These are phyloP conservation scores for Pseudopyrenochaeta lycopersici DNA, from an alignment of 2,329 filamentous ascomycete species.

Conservation along the genomic window DNA sequence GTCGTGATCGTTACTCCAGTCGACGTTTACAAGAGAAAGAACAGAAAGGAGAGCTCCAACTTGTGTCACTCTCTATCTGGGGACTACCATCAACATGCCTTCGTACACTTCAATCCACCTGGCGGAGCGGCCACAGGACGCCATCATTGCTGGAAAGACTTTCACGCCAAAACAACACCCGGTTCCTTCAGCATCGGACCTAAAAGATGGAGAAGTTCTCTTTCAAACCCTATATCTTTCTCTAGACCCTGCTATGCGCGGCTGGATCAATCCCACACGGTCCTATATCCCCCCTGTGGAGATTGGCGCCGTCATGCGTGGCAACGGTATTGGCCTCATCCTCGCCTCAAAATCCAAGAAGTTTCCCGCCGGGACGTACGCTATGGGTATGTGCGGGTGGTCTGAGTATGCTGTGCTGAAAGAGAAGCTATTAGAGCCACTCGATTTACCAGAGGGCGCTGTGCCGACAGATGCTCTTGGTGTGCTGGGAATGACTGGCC, in stretches of 20 bases:
- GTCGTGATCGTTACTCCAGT: not conserved
- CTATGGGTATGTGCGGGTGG: slow-evolving; percentile 68
- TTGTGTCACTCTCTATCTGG: not conserved
- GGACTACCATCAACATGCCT: slow-evolving; percentile 35
- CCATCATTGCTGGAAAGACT: slow-evolving; percentile 72
- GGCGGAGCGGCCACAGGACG: slow-evolving; percentile 67
- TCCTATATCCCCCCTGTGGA: slow-evolving; percentile 75
- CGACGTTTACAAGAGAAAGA: not conserved
- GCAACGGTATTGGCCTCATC: slow-evolving; percentile 67
- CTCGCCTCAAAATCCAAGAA: slow-evolving; percentile 66
- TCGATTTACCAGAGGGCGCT: slow-evolving; percentile 57
- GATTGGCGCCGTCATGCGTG: slow-evolving; percentile 75
- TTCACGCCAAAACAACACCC: slow-evolving; percentile 65
- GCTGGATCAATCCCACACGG: slow-evolving; percentile 68
- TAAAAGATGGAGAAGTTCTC: slow-evolving; percentile 72
- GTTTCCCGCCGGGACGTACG: slow-evolving; percentile 66
- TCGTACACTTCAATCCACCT: slow-evolving; percentile 63
- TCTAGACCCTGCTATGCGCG: slow-evolving; percentile 79
- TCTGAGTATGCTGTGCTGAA: slow-evolving; percentile 69
- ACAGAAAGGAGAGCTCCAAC: too few relatives aligned
- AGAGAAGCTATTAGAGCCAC: slow-evolving; percentile 59
- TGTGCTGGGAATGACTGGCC: slow-evolving; percentile 69
- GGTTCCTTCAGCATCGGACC: slow-evolving; percentile 55
- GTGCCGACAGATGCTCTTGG: slow-evolving; percentile 64
- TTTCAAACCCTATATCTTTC: slow-evolving; percentile 69